These are phyloP conservation scores for Hypoxylon sp. DNA, from an alignment of 2,329 filamentous ascomycete species.

Conservation along the genomic window DNA sequence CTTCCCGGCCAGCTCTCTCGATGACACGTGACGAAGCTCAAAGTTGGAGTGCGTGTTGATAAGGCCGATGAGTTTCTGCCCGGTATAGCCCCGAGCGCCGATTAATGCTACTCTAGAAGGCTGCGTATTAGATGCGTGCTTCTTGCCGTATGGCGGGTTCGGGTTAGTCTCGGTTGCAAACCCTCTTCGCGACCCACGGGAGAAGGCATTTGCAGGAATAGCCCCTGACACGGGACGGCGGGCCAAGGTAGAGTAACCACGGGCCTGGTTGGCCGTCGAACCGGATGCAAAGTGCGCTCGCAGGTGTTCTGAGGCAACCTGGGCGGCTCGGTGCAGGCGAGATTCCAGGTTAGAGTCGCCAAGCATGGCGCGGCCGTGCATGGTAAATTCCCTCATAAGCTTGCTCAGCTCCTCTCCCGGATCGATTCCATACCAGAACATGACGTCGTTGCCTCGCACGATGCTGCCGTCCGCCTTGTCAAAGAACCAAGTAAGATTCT, in stretches of 20 bases:
- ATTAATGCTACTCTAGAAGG: slow-evolving; percentile 86
- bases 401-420: slow-evolving; percentile 81
- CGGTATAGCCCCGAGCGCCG: slow-evolving; percentile 92
- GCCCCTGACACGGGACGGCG: slow-evolving; percentile 49
- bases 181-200: slow-evolving; percentile 50
- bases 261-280: slow-evolving; percentile 61
- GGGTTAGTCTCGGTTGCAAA: slow-evolving; percentile 78
- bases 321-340: slow-evolving; percentile 80
- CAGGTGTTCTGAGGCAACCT: slow-evolving; percentile 67
- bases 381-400: slow-evolving; percentile 84
- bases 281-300: slow-evolving; percentile 51
- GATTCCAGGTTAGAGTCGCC: slow-evolving; percentile 88
- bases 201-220: slow-evolving; percentile 36
- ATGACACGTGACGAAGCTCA: slow-evolving; percentile 91
- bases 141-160: slow-evolving; percentile 87
- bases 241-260: slow-evolving; percentile 71
- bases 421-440: slow-evolving; percentile 96
- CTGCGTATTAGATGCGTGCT: slow-evolving; percentile 82
- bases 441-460: slow-evolving; percentile 82
- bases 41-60: slow-evolving; percentile 88
- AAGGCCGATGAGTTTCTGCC: slow-evolving; percentile 86
- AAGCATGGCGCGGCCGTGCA: slow-evolving; percentile 85
- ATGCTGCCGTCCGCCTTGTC: slow-evolving; percentile 95
- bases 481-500: slow-evolving; percentile 98
- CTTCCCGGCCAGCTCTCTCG: slow-evolving; percentile 87